Base-by-base conservation (phyloP, 257 asterid species). In the Petunia secreta region DNA sequence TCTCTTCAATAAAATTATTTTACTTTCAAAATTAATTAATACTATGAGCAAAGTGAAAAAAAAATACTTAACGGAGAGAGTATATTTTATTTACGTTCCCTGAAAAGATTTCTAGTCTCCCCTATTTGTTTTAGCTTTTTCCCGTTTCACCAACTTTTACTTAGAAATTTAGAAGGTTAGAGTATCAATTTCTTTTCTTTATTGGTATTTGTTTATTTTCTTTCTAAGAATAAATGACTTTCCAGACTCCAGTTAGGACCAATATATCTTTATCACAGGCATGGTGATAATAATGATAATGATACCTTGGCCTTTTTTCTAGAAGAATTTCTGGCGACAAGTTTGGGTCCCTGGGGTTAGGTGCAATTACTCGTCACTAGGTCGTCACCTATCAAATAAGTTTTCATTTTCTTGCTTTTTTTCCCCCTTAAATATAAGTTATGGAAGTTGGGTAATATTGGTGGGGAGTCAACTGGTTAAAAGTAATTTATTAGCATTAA, bases 111-210 rank as follows among this genome's bases (percentile, higher is more conserved):
- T 6, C 2, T 58, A 3, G 5, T 58, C 9, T 58, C 63, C n/a
- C 16, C 37, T 58, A 14, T 15, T 6, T 57, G 5, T 5, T 6
- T 8, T 0, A 8, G 10, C 38, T 9, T 60, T 60, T 34, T 25
- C 67, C 41, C 57, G 25, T 16, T 13, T 43, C 75, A 43, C 57
- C 57, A 68, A 16, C 75, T 68, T 68, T 68, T 68, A 68, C 16
- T 15, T 68, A 40, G 15, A n/a, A 14, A 15, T 6, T 16, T 15
- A 4, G 1, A 4, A 2, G 13, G 10, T 2, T 38, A 64, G 16
- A 37, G 48, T 4, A 9, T 38, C 14, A 3, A 38, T 64, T 63
- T 2, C 13, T 64, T 11, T 4, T 63, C 6, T 13, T 0, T 13
- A 37, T 64, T 38, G 25, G 34, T 38, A 13, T 11, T 15, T 64